Conservation (phyloP, 805 yeast genomes). For the Barnettozyma pratensis region DNA sequence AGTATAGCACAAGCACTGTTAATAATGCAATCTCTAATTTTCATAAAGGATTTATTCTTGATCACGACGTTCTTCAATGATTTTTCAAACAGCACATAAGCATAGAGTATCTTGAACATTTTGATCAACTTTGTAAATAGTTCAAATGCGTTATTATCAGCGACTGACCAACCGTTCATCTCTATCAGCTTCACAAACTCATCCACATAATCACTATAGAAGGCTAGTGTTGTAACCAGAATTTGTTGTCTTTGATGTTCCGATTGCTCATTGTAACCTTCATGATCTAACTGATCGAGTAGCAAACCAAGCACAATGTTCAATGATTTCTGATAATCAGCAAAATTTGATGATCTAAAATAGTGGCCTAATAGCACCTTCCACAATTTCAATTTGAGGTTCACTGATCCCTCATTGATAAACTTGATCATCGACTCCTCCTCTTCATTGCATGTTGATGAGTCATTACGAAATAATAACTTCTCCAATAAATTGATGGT, state of each 20-base stretch:
- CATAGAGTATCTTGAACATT: constrained; percentile 40
- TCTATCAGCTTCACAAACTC: constrained; percentile 29
- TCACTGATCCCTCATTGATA: constrained; percentile 56
- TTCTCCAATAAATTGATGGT: constrained; percentile 37
- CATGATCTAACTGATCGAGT: constrained; percentile 29
- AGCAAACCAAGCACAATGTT: constrained; percentile 45
- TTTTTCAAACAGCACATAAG: constrained; percentile 31
- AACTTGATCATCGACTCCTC: constrained; percentile 55
- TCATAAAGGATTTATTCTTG: constrained; percentile 8
- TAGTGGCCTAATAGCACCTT: constrained; percentile 59
- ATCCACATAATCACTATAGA: constrained; percentile 46
- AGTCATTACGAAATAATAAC: constrained; percentile 31
- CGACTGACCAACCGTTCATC: constrained; percentile 31
- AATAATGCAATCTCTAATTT: constrained; percentile 37
- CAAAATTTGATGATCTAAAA: constrained; percentile 23
- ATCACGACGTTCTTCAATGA: constrained; percentile 1
- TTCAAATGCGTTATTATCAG: background rate
- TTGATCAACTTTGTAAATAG: constrained; percentile 23
- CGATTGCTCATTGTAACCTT: constrained; percentile 21
- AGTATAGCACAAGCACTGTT: constrained; percentile 33
- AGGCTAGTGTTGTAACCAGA: constrained; percentile 46
- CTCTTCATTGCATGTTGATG: constrained; percentile 19
- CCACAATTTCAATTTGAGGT: constrained; percentile 72
- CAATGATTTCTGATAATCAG: constrained; percentile 43
- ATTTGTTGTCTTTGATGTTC: constrained; percentile 34